Evolutionary conservation across 805 yeast genomes (phyloP).

Genomic region (Wickerhamiella nectarea): DNA sequence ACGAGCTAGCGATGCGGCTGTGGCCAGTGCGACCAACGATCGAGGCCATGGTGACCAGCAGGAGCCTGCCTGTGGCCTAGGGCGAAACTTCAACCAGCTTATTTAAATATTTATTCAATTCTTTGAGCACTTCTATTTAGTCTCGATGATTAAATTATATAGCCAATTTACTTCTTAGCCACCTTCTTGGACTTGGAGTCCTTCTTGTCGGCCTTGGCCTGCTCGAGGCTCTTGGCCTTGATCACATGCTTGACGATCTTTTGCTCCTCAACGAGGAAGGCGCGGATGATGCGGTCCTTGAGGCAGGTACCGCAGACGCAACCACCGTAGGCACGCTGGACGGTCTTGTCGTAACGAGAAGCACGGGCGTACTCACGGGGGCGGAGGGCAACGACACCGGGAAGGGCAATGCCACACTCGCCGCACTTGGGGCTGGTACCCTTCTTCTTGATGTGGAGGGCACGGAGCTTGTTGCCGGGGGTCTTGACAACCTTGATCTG

Average conservation of each 20-base stretch:
- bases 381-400: slow-evolving; percentile 88
- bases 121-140: too few species aligned
- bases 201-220: slow-evolving; percentile 22
- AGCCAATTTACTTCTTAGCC: slow-evolving; percentile 21
- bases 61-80: neutral
- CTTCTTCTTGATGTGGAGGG: slow-evolving; percentile 90
- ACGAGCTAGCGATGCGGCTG: slow-evolving; percentile 15
- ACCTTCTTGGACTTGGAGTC: slow-evolving; percentile 19
- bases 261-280: slow-evolving; percentile 99
- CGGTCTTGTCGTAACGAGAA: slow-evolving; percentile 95
- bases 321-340: slow-evolving; percentile 99
- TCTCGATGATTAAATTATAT: slow-evolving; percentile 12
- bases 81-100: too few species aligned
- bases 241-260: slow-evolving; percentile 99
- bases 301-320: slow-evolving; percentile 92
- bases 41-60: neutral
- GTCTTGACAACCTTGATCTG: slow-evolving; percentile 99
- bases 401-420: slow-evolving; percentile 48
- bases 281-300: slow-evolving; percentile 98
- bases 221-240: slow-evolving; percentile 89
- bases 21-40: neutral
- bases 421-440: slow-evolving; percentile 68
- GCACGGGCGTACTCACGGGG: slow-evolving; percentile 95
- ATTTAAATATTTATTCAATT: neutral
- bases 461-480: slow-evolving; percentile 98